Percentiles rank a stretch among this genome's conserved stretches.
Conservation (phyloP, 805 yeast genomes). For the Metschnikowia hibisci region DNA sequence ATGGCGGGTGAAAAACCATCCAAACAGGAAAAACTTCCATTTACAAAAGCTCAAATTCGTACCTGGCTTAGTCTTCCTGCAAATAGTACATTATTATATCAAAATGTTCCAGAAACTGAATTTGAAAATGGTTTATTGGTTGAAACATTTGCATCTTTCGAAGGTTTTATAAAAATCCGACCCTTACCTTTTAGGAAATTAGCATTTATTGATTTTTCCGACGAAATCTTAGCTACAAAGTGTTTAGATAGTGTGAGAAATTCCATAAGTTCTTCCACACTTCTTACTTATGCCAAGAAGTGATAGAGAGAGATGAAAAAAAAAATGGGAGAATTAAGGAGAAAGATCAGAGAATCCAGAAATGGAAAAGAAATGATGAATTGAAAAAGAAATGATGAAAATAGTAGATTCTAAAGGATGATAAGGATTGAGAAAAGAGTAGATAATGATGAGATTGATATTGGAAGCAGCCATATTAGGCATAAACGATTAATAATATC, state of each 20-base stretch:
- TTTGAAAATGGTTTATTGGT: slow-evolving; percentile 30
- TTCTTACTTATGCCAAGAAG: slow-evolving; percentile 36
- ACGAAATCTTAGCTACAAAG: slow-evolving; percentile 46
- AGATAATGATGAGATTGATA: no score
- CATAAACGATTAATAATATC: no score
- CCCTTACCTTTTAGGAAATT: slow-evolving; percentile 63
- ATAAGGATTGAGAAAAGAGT: no score
- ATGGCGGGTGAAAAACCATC: not conserved
- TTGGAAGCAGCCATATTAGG: no score
- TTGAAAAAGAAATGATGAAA: no score
- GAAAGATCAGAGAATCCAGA: no score
- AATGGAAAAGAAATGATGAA: not conserved
- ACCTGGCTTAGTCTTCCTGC: slow-evolving; percentile 50
- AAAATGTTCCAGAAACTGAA: slow-evolving; percentile 50
- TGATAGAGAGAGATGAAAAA: no score
- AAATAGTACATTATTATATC: slow-evolving; percentile 63
- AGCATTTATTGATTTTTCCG: slow-evolving; percentile 77
- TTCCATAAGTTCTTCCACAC: slow-evolving; percentile 21
- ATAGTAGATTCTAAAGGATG: no score
- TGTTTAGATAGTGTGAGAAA: slow-evolving; percentile 21
- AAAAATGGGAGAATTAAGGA: not conserved
- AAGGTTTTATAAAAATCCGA: slow-evolving; percentile 66
- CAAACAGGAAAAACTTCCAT: not conserved
- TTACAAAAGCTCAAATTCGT: slow-evolving; percentile 14
- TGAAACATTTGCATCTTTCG: slow-evolving; percentile 42